phyloP scores from a whole-genome alignment of 495 filamentous ascomycete genomes.

The Aspergillus egyptiacus region DNA sequence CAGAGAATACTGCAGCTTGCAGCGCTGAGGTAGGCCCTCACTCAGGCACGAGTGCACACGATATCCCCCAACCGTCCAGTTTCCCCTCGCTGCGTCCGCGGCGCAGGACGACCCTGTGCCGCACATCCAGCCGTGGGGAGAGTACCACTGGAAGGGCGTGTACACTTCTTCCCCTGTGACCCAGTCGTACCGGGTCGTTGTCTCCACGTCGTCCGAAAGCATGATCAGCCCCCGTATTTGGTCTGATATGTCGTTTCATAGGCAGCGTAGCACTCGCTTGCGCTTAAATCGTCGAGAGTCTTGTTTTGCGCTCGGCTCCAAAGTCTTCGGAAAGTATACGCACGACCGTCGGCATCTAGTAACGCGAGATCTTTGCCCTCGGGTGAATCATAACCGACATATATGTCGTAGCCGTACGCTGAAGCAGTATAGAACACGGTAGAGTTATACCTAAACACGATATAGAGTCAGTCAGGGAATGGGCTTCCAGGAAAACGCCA shows the following conservation, averaged over 20 bases:
- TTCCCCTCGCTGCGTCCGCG: neutral
- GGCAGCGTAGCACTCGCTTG: neutral
- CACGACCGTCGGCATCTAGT: neutral
- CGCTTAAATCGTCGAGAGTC: neutral
- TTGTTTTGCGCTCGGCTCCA: neutral
- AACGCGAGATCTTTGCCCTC: neutral
- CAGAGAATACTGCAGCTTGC: conserved; percentile 13
- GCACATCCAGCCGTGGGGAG: neutral
- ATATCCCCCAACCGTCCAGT: neutral
- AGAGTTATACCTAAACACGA: conserved; percentile 1
- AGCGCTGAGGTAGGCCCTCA: conserved; percentile 1
- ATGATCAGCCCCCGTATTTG: neutral
- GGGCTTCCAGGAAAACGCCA: no score
- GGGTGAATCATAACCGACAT: neutral
- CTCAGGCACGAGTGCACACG: neutral
- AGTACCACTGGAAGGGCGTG: neutral
- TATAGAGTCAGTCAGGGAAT: neutral
- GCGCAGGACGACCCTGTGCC: neutral
- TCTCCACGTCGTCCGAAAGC: neutral
- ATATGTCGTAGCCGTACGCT: conserved; percentile 3
- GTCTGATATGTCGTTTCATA: neutral
- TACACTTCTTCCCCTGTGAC: neutral
- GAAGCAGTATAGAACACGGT: neutral
- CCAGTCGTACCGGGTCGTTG: neutral
- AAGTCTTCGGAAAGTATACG: neutral